Evolutionary conservation across 2,329 filamentous ascomycete species (phyloP).

Genomic region (Aspergillus sojae): DNA sequence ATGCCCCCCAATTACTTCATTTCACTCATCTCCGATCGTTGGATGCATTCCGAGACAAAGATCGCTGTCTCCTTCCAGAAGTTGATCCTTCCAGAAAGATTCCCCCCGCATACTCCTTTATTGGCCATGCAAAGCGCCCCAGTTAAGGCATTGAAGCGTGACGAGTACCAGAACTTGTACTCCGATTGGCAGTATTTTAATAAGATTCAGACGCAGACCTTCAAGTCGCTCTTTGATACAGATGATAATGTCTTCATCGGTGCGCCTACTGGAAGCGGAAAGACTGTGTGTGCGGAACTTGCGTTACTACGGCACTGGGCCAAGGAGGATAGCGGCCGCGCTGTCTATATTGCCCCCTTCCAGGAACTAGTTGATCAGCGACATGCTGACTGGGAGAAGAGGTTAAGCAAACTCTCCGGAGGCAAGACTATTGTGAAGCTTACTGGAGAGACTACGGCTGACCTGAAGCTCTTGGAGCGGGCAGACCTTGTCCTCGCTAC

Average conservation of each 20-base stretch:
- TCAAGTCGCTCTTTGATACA: conserved; percentile 87
- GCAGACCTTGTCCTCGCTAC: conserved; percentile 92
- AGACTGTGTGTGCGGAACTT: conserved; percentile 96
- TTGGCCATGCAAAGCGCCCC: conserved; percentile 90
- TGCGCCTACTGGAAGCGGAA: conserved; percentile 91
- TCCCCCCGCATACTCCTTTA: conserved; percentile 89
- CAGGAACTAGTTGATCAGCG: conserved; percentile 87
- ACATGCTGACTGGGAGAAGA: conserved; percentile 80
- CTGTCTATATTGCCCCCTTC: conserved; percentile 92
- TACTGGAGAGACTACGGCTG: conserved; percentile 87
- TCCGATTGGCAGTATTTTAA: conserved; percentile 88
- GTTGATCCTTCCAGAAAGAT: conserved; percentile 89
- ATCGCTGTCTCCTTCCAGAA: conserved; percentile 94
- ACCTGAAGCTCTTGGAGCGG: conserved; percentile 83
- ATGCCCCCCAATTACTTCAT: conserved; percentile 99
- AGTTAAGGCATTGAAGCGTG: conserved; percentile 81
- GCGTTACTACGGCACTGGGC: conserved; percentile 87
- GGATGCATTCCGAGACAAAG: conserved; percentile 98
- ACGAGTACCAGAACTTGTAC: conserved; percentile 81
- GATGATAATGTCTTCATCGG: conserved; percentile 94
- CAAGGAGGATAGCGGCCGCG: conserved; percentile 69
- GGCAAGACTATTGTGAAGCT: conserved; percentile 92
- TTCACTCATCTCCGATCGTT: conserved; percentile 88
- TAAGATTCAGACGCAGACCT: conserved; percentile 95
- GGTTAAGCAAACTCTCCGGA: conserved; percentile 71